Evolutionary conservation across 2,329 filamentous ascomycete species (phyloP), one percentile per base, ranked within the genome.

Genomic region (Neocucurbitaria cava): DNA sequence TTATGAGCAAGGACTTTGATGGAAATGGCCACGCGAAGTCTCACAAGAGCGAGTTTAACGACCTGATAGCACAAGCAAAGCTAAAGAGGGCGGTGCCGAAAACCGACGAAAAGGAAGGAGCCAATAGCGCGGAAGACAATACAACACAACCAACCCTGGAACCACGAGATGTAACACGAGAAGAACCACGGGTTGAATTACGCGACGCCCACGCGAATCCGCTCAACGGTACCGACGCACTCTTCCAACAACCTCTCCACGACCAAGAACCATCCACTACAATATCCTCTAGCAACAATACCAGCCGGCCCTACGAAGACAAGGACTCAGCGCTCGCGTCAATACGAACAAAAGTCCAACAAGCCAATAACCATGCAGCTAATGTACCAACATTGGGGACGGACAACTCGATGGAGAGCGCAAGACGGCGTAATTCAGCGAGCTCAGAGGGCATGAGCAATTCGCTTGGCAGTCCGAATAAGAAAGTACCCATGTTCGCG

Each of bases 1-100:
- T 98, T 53, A 93, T 90, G 80, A 88, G 89, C 64, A 98, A 96
- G 71, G 90, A 95, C 55, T 98, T 98, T 70, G 91, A 96, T 71
- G 87, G 87, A 3, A 82, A 83, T 1, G 88, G 86, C 0, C 96
- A 94, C 88, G 87, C 88, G 21, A 81, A 80, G 7, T 87, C 82
- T 56, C 89, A 98, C 75, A 87, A 87, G 43, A 79, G 79, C 17
- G 89, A 92, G 1, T 99, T 96, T 72, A 87, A 88, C 57, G 84
- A 89, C 39, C 75, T 99, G 40, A 94, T 98, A 65, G 88, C 87
- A 2, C 87, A 84, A 64, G 95, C 94, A 15, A 85, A 85, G 56
- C 81, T 79, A 74, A 85, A 83, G 65, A 84, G 79, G 66, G 63
- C 53, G 13, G 55, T 57, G 38, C 73, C 72, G 18, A 75, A 76